Percentiles rank a stretch among this genome's conserved stretches.
Conservation (phyloP, 2,329 filamentous ascomycete species). For the Didymella segeticola region DNA sequence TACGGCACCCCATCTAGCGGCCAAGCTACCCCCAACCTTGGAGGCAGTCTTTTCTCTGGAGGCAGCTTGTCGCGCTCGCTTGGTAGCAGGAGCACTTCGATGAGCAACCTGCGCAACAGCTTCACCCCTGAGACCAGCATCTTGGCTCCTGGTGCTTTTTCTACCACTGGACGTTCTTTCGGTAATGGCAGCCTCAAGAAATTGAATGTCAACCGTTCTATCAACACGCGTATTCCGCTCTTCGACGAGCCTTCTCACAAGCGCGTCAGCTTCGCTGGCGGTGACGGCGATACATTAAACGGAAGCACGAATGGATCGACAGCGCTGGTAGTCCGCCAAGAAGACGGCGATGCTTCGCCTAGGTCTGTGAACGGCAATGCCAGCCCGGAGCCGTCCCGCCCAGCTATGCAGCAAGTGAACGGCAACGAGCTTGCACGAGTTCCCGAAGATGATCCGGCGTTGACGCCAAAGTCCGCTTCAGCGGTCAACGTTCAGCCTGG, state of each 20-base stretch:
- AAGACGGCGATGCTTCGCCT: constrained; percentile 59
- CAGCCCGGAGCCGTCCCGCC: constrained; percentile 50
- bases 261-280: constrained; percentile 87
- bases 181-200: constrained; percentile 74
- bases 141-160: constrained; percentile 83
- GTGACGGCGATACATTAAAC: constrained; percentile 51
- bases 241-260: constrained; percentile 66
- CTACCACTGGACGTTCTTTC: constrained; percentile 60
- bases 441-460: constrained; percentile 71
- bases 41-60: constrained; percentile 51
- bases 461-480: constrained; percentile 45
- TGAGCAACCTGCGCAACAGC: constrained; percentile 81
- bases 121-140: constrained; percentile 87
- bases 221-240: constrained; percentile 70
- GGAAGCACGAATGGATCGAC: constrained; percentile 51
- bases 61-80: constrained; percentile 75
- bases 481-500: constrained; percentile 39
- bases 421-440: constrained; percentile 81
- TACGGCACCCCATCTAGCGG: constrained; percentile 79
- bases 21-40: constrained; percentile 71
- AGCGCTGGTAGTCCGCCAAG: constrained; percentile 60
- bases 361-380: constrained; percentile 55
- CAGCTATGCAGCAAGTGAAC: constrained; percentile 74
- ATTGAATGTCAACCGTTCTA: constrained; percentile 86
- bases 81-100: constrained; percentile 81